Conservation (phyloP, 805 yeast species). For the Hagleromyces aurorensis region DNA sequence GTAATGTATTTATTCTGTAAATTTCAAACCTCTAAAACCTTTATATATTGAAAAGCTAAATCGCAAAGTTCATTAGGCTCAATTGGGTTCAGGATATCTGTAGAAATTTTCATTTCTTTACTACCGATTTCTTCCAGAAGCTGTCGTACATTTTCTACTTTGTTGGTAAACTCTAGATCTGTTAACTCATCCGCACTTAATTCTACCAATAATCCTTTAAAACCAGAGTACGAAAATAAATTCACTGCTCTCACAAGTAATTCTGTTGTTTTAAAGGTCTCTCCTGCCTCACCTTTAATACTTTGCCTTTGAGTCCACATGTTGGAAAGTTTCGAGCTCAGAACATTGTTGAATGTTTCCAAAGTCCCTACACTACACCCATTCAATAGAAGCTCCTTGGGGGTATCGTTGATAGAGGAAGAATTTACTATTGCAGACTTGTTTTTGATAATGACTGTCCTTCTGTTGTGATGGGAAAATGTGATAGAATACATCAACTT, state of each 20-base stretch:
- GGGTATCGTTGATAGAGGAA: slow-evolving; percentile 10
- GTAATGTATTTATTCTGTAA: slow-evolving; percentile 3
- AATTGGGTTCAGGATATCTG: slow-evolving; percentile 11
- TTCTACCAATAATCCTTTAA: slow-evolving; percentile 27
- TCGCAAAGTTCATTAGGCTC: slow-evolving; percentile 14
- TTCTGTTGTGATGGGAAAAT: slow-evolving; percentile 20
- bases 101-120: slow-evolving; percentile 17
- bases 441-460: slow-evolving; percentile 22
- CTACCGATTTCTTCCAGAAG: slow-evolving; percentile 15
- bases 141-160: slow-evolving; percentile 12
- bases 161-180: slow-evolving; percentile 11
- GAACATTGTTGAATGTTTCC: slow-evolving; percentile 21
- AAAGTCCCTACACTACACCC: slow-evolving; percentile 20
- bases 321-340: slow-evolving; percentile 23
- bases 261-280: slow-evolving; percentile 21
- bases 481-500: slow-evolving; percentile 25
- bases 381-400: slow-evolving; percentile 13
- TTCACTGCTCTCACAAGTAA: slow-evolving; percentile 22
- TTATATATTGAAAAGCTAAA: slow-evolving; percentile 26
- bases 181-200: slow-evolving; percentile 12
- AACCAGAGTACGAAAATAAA: slow-evolving; percentile 28
- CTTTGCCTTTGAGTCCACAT: slow-evolving; percentile 29
- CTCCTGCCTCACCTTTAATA: slow-evolving; percentile 30
- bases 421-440: slow-evolving; percentile 22
- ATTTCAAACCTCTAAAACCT: slow-evolving; percentile 19